Percentiles rank a stretch among this genome's conserved stretches.
These are phyloP conservation scores for Physcomitrium patens DNA, from an alignment of 225 moss, liverwort and hornwort species.

Conservation along the genomic window DNA sequence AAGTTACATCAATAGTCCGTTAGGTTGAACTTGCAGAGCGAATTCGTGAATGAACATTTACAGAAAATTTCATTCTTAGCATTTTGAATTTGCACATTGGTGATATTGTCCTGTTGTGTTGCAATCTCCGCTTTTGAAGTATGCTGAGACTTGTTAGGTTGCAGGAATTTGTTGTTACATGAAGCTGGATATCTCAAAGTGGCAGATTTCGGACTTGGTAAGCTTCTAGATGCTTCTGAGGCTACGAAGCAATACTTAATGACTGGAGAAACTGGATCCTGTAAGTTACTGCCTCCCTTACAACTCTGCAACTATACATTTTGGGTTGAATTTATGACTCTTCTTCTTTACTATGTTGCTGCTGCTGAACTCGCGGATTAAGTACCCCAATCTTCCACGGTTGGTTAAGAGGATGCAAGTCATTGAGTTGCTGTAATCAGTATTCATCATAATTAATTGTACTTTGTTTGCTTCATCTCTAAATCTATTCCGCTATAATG, in stretches of 20 bases:
- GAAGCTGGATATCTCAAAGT: constrained; percentile 65
- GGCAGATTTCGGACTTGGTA: constrained; percentile 67
- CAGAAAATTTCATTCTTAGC: neutral
- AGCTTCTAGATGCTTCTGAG: constrained; percentile 48
- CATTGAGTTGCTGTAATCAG: neutral
- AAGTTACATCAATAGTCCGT: neutral
- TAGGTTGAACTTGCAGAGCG: constrained; percentile 5
- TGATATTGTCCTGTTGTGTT: neutral
- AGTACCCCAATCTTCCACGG: neutral
- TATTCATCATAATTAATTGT: neutral
- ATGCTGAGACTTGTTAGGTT: neutral
- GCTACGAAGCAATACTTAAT: constrained; percentile 41
- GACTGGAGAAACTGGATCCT: constrained; percentile 70
- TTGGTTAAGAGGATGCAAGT: constrained; percentile 9
- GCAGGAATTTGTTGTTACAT: constrained; percentile 43
- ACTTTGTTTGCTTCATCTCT: neutral
- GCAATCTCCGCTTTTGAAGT: neutral
- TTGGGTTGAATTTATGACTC: neutral
- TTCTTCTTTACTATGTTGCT: neutral
- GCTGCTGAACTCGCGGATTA: neutral
- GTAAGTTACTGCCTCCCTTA: constrained; percentile 35
- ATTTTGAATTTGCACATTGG: neutral
- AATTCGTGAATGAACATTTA: neutral
- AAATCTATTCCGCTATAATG: neutral
- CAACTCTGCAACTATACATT: neutral